Base-by-base conservation (phyloP, 2,329 filamentous ascomycete genomes). In the Fusarium multiceps region DNA sequence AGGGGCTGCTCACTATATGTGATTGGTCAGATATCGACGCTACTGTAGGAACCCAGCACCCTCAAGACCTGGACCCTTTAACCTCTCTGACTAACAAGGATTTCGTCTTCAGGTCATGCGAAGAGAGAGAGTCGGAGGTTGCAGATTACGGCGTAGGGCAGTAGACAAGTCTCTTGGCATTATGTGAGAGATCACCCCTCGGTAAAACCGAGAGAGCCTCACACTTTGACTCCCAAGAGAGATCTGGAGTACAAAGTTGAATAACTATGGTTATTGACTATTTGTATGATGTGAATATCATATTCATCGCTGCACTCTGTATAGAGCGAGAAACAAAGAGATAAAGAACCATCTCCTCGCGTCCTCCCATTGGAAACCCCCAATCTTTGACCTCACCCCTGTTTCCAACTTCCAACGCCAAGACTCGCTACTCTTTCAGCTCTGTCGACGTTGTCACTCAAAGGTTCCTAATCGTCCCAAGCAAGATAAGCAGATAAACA, bases 121-220 rank as follows among this genome's bases (percentile, higher is more conserved):
- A 77, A 94, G 16, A 28, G 30, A 28, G 27, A 34, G 47, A 23
- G 21, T 23, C 21, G 21, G 21, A 54, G 86, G 8, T 90, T 84
- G 46, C 34, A 96, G 37, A 37, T 48, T 63, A 43, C 50, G 60
- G 59, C 59, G 80, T 3, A 96, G 59, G 48, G 48, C 48, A 51
- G 23, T 27, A 40, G 23, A 20, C 32, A 40, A 25, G 21, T 13
- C 37, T 59, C 54, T 59, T 65, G 60, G 47, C 54, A 40, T 25
- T 25, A 18, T 25, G 18, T 23, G 21, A 23, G 21, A 23, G 21
- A 23, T 23, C 2, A 23, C 21, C 21, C 21, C 21, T 23, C 21
- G 21, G 21, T 23, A 23, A 23, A 23, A 23, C 21, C 21, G 21
- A 23, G 21, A 21, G 30, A 20, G 9, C 11, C 41, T 43, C 13